Evolutionary conservation across 768 basidiomycete species (phyloP), one percentile per base, ranked within the genome.

Genomic region (Floccularia luteovirens): DNA sequence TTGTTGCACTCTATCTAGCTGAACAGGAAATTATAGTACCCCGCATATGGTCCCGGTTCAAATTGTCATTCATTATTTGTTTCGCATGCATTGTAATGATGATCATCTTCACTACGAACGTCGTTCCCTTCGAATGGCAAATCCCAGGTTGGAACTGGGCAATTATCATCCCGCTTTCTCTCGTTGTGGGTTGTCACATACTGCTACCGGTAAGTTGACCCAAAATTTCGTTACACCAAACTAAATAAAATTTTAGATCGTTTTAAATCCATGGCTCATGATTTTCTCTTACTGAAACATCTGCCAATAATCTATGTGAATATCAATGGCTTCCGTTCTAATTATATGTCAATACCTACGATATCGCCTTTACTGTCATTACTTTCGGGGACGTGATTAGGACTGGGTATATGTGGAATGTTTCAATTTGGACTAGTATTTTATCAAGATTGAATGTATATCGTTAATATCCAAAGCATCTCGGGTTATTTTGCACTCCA

Each of bases 181-280:
- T 87, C 34, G 74, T 76, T 2, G 72, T 77, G 3, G 84, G 80
- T 0, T 78, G 71, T 48, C 85, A 88, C 48, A 64, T 87, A 21
- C 57, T 87, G 20, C 72, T 82, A 41, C 90, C 89, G 3, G 82
- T 85, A 52, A 44, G 77, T 61, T n/a, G 35, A 43, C 30, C 35
- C n/a, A n/a, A n/a, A n/a, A n/a, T n/a, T n/a, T n/a, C n/a, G n/a
- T n/a, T n/a, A n/a, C n/a, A 21, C 3, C 12, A 2, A 7, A 1
- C 30, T 41, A 7, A 33, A 22, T n/a, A 11, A 16, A 17, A 34
- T 21, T 8, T 39, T 43, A 69, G 72, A 81, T 92, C 47, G 78
- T 87, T 1, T 70, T 91, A 41, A 91, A 91, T 51, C 89, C 87
- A 0, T 87, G 82, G 81, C 62, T 90, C 44, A 87, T 87, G 82